Conservation (phyloP, 768 basidiomycete species). For the Auricularia sp. region DNA sequence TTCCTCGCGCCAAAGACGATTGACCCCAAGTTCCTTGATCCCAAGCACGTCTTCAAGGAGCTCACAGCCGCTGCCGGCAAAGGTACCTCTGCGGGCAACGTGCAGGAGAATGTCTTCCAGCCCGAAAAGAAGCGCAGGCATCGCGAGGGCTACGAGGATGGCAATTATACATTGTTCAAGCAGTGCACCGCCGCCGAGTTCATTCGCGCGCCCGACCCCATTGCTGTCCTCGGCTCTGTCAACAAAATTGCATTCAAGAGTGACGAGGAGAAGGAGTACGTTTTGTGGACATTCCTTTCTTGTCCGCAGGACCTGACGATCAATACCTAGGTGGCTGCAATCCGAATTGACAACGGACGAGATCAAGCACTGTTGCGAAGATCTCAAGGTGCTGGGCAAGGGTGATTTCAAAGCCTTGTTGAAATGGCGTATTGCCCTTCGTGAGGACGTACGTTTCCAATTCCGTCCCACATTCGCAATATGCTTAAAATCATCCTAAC, state of each 20-base stretch:
- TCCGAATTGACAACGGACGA: slow-evolving; percentile 68
- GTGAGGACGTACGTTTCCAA: slow-evolving; percentile 67
- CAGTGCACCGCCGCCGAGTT: slow-evolving; percentile 61
- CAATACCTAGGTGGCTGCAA: slow-evolving; percentile 53
- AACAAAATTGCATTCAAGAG: slow-evolving; percentile 71
- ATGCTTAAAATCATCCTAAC: slow-evolving; percentile 6
- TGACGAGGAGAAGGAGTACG: slow-evolving; percentile 78
- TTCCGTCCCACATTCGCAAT: background rate
- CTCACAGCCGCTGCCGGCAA: slow-evolving; percentile 41
- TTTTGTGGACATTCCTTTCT: slow-evolving; percentile 1
- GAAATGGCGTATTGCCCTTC: slow-evolving; percentile 81
- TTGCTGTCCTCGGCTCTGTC: slow-evolving; percentile 64
- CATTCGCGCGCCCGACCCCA: slow-evolving; percentile 58
- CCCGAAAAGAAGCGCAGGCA: slow-evolving; percentile 93
- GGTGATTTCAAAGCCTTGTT: slow-evolving; percentile 91
- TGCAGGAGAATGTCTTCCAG: slow-evolving; percentile 86
- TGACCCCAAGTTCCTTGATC: slow-evolving; percentile 96
- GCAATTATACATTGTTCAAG: slow-evolving; percentile 85
- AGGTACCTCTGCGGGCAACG: slow-evolving; percentile 52
- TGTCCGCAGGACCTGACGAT: slow-evolving; percentile 6
- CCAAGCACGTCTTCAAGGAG: slow-evolving; percentile 96
- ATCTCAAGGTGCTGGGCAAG: slow-evolving; percentile 95
- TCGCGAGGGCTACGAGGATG: slow-evolving; percentile 92
- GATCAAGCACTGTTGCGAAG: slow-evolving; percentile 71
- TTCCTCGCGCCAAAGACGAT: slow-evolving; percentile 92